Percentiles rank a stretch among this genome's conserved stretches.
Evolutionary conservation across 306 rosid genomes (phyloP).

Genomic region (Gastrolobium villosum): DNA sequence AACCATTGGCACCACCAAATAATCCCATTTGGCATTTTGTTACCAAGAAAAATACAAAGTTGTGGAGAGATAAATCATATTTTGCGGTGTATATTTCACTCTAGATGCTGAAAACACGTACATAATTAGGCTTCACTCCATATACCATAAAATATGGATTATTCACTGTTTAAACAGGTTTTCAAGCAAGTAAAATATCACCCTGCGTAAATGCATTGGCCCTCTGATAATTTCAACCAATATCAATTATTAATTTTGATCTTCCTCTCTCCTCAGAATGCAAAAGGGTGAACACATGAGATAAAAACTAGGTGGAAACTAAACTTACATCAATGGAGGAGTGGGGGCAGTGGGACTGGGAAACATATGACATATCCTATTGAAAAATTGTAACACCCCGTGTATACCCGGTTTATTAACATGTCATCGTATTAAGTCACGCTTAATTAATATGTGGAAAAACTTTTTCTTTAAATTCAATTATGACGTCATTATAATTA

Average conservation of each 20-base stretch:
- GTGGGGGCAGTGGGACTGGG: not conserved
- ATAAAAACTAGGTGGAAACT: constrained; percentile 4
- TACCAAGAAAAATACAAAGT: not conserved
- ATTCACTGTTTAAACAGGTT: not conserved
- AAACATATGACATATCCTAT: not conserved
- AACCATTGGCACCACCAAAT: constrained; percentile 15
- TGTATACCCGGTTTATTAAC: too few species aligned
- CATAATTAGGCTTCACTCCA: not conserved
- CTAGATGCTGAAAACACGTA: not conserved
- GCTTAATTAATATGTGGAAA: too few species aligned
- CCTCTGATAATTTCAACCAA: not conserved
- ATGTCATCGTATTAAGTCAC: too few species aligned
- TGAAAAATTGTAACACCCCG: too few species aligned
- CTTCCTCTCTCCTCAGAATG: constrained; percentile 18
- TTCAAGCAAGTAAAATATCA: constrained; percentile 21
- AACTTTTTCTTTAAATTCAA: too few species aligned
- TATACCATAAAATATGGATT: constrained; percentile 19
- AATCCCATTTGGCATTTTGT: not conserved
- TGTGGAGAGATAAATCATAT: not conserved
- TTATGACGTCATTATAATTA: too few species aligned
- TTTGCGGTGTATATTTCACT: not conserved
- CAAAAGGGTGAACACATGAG: not conserved
- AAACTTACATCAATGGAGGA: not conserved
- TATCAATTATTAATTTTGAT: not conserved
- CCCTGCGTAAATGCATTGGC: not conserved